These are phyloP conservation scores for Phytophthora pini DNA, from an alignment of 352 stramenopile genomes.

Conservation along the genomic window DNA sequence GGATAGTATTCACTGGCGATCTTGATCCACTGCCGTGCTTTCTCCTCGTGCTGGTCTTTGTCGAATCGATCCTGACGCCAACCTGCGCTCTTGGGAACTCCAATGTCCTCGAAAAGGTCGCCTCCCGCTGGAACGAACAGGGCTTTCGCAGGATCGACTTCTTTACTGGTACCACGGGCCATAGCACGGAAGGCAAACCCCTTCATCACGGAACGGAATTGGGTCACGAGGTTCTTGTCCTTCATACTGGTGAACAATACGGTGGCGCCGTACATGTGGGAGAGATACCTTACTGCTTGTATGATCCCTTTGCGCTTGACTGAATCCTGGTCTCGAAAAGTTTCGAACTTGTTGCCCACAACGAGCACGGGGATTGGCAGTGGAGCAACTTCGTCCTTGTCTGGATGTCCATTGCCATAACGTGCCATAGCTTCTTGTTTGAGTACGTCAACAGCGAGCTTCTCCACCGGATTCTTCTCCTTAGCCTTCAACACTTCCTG, in stretches of 20 bases:
- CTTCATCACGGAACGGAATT: conserved; percentile 76
- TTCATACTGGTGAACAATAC: conserved; percentile 89
- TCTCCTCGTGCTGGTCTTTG: conserved; percentile 65
- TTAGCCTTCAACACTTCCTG: conserved; percentile 65
- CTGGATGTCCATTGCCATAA: conserved; percentile 68
- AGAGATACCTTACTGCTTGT: conserved; percentile 87
- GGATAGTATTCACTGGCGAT: conserved; percentile 70
- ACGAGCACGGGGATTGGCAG: conserved; percentile 84
- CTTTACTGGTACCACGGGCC: conserved; percentile 55
- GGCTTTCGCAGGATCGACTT: conserved; percentile 69
- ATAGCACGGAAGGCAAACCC: conserved; percentile 65
- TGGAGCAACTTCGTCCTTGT: conserved; percentile 77
- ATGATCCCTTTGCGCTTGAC: conserved; percentile 85
- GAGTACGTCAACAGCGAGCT: conserved; percentile 58
- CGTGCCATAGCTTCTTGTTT: conserved; percentile 56
- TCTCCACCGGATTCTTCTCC: conserved; percentile 76
- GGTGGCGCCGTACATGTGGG: conserved; percentile 86
- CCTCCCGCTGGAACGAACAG: conserved; percentile 75
- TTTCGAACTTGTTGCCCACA: conserved; percentile 91
- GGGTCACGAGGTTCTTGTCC: conserved; percentile 81
- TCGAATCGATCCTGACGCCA: conserved; percentile 57
- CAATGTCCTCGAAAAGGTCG: conserved; percentile 82
- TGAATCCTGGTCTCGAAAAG: conserved; percentile 87
- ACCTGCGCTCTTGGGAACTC: conserved; percentile 59
- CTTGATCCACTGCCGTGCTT: conserved; percentile 74